Base-by-base conservation (phyloP, 108 stramenopile species). In the Nitzschia inconspicua region DNA sequence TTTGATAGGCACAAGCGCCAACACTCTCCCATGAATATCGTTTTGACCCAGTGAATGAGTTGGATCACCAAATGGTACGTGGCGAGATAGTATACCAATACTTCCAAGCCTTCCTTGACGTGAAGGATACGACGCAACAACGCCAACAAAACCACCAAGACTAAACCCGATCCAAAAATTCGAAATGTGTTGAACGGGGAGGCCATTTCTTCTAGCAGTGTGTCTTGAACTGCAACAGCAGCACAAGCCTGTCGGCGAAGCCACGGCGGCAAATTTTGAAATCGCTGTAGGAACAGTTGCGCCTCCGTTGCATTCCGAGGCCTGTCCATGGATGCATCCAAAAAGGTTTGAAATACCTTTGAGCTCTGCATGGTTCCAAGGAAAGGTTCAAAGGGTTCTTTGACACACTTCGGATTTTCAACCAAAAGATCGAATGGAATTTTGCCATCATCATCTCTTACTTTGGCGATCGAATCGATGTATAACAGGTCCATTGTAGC, bases 211-310 rank as follows among this genome's bases (percentile, higher is more conserved):
- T 79, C 71, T 39, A 74, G 4, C n/a, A 79, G 26, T 3, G 53
- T 30, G 6, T 60, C 47, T 63, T 75, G 73, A 13, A 79, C 78
- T 32, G 57, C 37, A 3, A 16, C 18, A 40, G 65, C 53, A 26
- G 60, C 53, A 44, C 73, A 75, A 23, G 69, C 73, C 10, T 70
- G 68, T 18, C 69, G 41, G 58, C 78, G 52, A 18, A 79, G 32
- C 78, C 78, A 79, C 10, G 69, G 73, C 37, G 73, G 78, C 26
- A 79, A 41, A 8, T 18, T 42, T 16, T 49, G 39, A 14, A 79
- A 51, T 28, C 47, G 42, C 1, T 35, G 10, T 6, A 73, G 43
- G 18, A 77, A 53, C 8, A 52, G 43, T 34, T 46, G 0, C 3
- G 47, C 32, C 24, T 75, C 41, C 19, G 23, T 24, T 27, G 23